Evolutionary conservation across 768 basidiomycete genomes (phyloP).

Genomic region (Tricholomella constricta): DNA sequence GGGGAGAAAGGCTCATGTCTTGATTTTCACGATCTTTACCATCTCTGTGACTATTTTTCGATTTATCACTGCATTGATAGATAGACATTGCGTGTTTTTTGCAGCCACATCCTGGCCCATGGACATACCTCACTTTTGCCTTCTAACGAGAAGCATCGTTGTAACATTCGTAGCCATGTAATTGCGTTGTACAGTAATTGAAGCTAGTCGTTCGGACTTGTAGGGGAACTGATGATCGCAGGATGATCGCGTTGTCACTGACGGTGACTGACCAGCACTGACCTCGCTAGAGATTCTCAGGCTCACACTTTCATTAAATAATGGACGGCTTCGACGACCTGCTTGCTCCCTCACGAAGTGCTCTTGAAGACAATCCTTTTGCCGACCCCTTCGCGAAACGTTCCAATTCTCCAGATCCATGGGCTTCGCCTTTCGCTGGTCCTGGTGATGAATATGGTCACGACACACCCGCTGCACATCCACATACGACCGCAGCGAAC

Average conservation of each 20-base stretch:
- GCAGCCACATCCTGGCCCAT: neutral
- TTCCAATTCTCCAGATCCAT: constrained; percentile 74
- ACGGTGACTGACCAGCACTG: too few relatives aligned
- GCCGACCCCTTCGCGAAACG: constrained; percentile 71
- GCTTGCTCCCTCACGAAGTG: constrained; percentile 57
- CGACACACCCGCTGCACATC: constrained; percentile 19
- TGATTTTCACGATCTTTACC: constrained; percentile 26
- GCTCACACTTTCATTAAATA: constrained; percentile 34
- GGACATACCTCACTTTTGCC: constrained; percentile 7
- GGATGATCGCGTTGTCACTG: neutral
- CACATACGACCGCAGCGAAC: constrained; percentile 27
- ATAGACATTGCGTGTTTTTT: neutral
- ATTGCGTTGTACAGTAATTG: constrained; percentile 3
- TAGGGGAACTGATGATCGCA: neutral
- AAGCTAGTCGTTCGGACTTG: too few relatives aligned
- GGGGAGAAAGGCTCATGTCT: constrained; percentile 80
- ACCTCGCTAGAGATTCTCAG: too few relatives aligned
- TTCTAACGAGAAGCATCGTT: constrained; percentile 3
- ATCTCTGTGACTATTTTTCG: neutral
- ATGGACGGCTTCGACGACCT: constrained; percentile 86
- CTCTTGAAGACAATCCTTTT: constrained; percentile 76
- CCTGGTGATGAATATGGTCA: constrained; percentile 31
- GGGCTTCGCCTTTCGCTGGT: constrained; percentile 60
- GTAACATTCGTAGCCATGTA: constrained; percentile 11
- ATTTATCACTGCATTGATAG: neutral